phyloP scores from a whole-genome alignment of 208 protist genomes.

The Blastocrithidia nonstop region DNA sequence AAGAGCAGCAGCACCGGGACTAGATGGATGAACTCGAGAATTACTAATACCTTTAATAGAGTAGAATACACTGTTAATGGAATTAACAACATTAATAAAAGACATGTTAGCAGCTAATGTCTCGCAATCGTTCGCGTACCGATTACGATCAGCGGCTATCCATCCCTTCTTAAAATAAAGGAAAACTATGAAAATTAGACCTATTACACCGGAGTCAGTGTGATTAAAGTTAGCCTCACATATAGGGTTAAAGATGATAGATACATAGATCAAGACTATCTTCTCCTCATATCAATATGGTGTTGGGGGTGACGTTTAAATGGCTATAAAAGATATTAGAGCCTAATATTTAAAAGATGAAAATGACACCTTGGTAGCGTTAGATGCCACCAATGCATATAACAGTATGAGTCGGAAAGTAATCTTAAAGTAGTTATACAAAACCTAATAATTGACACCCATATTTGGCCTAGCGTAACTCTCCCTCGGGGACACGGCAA shows the following conservation, averaged over 20 bases:
- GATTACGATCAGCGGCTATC: conserved; percentile 6
- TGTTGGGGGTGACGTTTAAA: conserved; percentile 7
- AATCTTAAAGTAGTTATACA: conserved; percentile 6
- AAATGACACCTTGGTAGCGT: conserved; percentile 8
- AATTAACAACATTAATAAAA: conserved; percentile 5
- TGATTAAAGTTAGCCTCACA: conserved; percentile 10
- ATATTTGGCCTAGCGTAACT: conserved; percentile 8
- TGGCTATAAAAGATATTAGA: conserved; percentile 7
- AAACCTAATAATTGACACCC: background rate
- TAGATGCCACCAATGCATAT: conserved; percentile 21
- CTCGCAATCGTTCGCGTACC: conserved; percentile 3
- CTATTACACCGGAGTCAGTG: conserved; percentile 16
- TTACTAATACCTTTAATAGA: conserved; percentile 8
- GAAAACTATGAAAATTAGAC: conserved; percentile 6
- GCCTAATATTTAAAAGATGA: background rate
- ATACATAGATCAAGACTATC: background rate
- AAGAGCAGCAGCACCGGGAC: too few relatives aligned
- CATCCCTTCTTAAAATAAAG: conserved; percentile 10
- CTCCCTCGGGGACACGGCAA: conserved; percentile 5
- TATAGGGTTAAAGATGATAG: conserved; percentile 7
- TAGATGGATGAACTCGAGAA: conserved; percentile 15
- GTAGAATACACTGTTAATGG: conserved; percentile 1
- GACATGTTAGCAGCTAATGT: conserved; percentile 13
- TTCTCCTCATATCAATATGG: conserved; percentile 7
- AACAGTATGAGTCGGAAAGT: conserved; percentile 3